Conservation (phyloP, 768 basidiomycete species). For the Tulasnella calospora region DNA sequence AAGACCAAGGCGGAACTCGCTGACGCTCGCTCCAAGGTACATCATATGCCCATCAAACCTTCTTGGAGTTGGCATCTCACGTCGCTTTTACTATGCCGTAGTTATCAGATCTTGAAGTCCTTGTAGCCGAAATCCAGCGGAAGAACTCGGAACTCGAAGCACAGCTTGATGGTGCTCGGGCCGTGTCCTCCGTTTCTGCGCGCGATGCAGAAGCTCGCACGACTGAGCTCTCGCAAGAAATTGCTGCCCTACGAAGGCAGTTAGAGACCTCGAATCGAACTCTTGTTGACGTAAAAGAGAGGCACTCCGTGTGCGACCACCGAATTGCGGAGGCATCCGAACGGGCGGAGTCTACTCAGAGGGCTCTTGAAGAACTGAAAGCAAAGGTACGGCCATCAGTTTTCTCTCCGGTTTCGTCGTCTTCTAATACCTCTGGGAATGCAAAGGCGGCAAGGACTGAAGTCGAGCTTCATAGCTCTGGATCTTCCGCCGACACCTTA, state of each 20-base stretch:
- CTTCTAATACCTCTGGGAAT: neutral
- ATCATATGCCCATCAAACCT: neutral
- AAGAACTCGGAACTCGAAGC: conserved; percentile 17
- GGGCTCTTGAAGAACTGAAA: neutral
- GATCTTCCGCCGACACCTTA: neutral
- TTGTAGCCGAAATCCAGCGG: conserved; percentile 10
- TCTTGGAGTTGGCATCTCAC: neutral
- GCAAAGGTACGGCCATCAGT: neutral
- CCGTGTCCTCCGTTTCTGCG: neutral
- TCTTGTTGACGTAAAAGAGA: neutral
- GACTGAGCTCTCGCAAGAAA: conserved; percentile 1
- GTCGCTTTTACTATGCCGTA: neutral
- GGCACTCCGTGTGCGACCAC: conserved; percentile 14
- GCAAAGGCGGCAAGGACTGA: neutral
- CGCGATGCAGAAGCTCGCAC: neutral
- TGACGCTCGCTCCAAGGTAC: conserved; percentile 19
- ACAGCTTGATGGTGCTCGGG: conserved; percentile 7
- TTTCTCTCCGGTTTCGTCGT: neutral
- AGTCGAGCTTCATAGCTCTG: neutral
- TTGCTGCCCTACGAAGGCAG: neutral
- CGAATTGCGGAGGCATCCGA: neutral
- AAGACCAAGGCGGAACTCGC: conserved; percentile 20
- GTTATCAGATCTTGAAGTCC: neutral
- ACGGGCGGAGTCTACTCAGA: neutral
- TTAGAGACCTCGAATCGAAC: neutral